Evolutionary conservation across 2,329 filamentous ascomycete genomes (phyloP), one percentile per base, ranked within the genome.

Genomic region (Epichloe brachyelytri): DNA sequence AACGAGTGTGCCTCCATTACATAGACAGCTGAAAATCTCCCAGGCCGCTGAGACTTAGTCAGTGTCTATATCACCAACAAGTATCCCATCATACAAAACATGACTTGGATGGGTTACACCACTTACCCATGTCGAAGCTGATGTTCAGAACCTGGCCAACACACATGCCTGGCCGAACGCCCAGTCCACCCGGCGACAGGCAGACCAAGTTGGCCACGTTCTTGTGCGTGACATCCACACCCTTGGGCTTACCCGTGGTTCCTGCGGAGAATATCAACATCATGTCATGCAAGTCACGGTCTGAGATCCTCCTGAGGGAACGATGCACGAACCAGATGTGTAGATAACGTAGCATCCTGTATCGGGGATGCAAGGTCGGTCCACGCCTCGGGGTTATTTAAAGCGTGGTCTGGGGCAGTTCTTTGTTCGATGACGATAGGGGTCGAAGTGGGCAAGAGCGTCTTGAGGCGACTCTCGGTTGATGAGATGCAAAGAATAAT

Each of bases 111-210:
- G n/a, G 17, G 40, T 17, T 12, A 22, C 41, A 50, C 14, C 38
- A 64, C 74, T 58, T 67, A 79, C 77, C 75, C 77, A 81, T 80
- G 55, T 81, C 78, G 54, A 81, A 82, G 43, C 74, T 75, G 43
- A 82, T 72, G 54, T 76, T 80, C 40, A 81, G 65, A 6, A 80
- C 66, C 51, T 78, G 76, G 3, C 73, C 76, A 7, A 81, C 77
- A 12, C 70, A 70, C 11, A 68, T 73, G 12, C 77, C 77, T 2
- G 67, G 61, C 11, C 57, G 62, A 48, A 81, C 74, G 3, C 71
- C 73, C 15, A 82, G 59, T 51, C 70, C 72, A 5, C 73, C 76
- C 0, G 78, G 77, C 20, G 69, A 67, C 26, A 72, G 60, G 51
- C 73, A 71, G 5, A 80, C 63, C 11, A 78, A 64, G 59, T 80